Evolutionary conservation across 192 early-diverging fungal species (phyloP), one percentile per base, ranked within the genome.

Genomic region (Cladochytrium replicatum): DNA sequence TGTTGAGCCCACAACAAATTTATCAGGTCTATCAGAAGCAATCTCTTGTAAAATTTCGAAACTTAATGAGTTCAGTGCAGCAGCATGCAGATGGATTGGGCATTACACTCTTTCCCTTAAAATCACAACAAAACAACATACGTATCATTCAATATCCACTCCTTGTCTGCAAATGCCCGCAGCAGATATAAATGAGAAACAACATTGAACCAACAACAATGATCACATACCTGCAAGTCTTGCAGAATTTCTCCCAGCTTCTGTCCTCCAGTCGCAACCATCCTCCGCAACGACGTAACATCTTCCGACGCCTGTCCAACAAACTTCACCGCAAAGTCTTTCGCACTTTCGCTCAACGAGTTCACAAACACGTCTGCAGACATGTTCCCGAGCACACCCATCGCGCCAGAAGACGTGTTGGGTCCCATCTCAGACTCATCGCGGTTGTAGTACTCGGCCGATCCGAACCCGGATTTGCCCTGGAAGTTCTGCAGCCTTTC

Each of bases 281-380:
- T 55, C 21, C 54, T 58, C 29, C 67, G 65, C 29, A 76, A 29
- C 8, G 45, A 58, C 9, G 47, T 47, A 24, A 67, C 43, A 51
- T 79, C 77, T 32, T 78, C 69, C 23, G 52, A 37, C 6, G 75
- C 77, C 50, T 79, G 77, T 8, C 60, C 71, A 9, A 58, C 74
- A 58, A 79, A 79, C 17, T 66, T 60, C 22, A 44, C 27, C 13
- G 75, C 77, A 68, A 79, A 78, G 9, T 74, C 77, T 3, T 48
- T 24, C 4, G 69, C 67, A 11, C 41, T 39, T 15, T 53, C 43
- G 6, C 53, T 48, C 29, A 67, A 38, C 21, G 48, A 44, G 4
- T 52, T 58, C 51, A 77, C 37, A 13, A 13, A 13, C 1, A 61
- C 50, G 48, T 63, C 59, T 9, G 48, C 7, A 40, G 17, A 11